Evolutionary conservation across 371 early-diverging fungal species (phyloP), one percentile per base, ranked within the genome.

Genomic region (Haplosporangium sp.): DNA sequence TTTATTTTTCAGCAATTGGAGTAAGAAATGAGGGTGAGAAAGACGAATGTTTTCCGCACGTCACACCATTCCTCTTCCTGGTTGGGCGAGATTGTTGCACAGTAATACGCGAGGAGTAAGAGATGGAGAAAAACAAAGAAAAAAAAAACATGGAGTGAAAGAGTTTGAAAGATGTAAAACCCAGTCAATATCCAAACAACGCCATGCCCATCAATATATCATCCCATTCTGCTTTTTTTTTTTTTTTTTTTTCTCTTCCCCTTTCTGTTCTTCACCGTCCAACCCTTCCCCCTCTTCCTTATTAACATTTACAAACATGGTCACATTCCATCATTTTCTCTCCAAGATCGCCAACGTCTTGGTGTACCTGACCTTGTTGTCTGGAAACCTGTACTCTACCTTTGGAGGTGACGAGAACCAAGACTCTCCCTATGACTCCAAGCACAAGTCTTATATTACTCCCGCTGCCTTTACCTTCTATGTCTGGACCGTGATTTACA

Each of bases 341-440:
- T 77, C 78, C 72, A 90, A 90, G 85, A 85, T 89, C 67, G 82
- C 86, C 66, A 93, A 93, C 85, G 86, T 92, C 55, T 27, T 92
- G 42, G 92, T 90, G 57, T 93, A 91, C 76, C 70, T 92, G 64
- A 86, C 89, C 84, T 89, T 93, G 84, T 67, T 92, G 40, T 86
- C 89, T 57, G 86, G 89, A 39, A 90, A 91, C 65, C 72, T 93
- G 61, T 91, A 91, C 83, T 83, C 83, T 10, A 84, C 89, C 56
- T 85, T 87, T 45, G 88, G 88, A 10, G 88, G 88, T 69, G 67
- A 84, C 40, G 55, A 67, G 50, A 69, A 72, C 62, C 40, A 53
- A 35, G 79, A 75, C 45, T 65, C 69, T 11, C 83, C 83, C 4
- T 78, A 74, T 39, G 52, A 71, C 61, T 77, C 76, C 15, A 44